Evolutionary conservation across 768 basidiomycete species (phyloP), one percentile per base, ranked within the genome.

Genomic region (Mycena alexandri): DNA sequence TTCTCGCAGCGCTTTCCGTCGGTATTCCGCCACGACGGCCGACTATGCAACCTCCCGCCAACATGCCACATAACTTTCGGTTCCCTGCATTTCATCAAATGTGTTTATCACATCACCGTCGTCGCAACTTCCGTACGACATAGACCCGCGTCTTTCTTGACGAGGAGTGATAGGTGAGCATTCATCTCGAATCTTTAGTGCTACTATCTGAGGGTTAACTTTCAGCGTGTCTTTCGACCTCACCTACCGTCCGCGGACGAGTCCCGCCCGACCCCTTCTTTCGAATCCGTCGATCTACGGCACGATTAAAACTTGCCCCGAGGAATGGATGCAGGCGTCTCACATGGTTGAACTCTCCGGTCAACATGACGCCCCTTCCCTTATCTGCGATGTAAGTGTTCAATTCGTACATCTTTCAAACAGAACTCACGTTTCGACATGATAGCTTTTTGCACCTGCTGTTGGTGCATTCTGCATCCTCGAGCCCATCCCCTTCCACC

Each of bases 241-340:
- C 22, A 36, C 52, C 13, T 60, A 53, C 38, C 51, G 51, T n/a
- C 57, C 51, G 10, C 50, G 44, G 10, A 53, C 34, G 12, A 13
- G 64, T 21, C 64, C 64, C 13, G 36, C 57, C 14, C 64, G 47
- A 41, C 64, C 64, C 13, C 25, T 60, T 29, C 34, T 65, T 13
- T n/a, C 10, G 17, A 60, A 58, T 36, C 57, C 64, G 17, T 65
- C 64, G 0, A 29, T 65, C 3, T 19, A 46, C 42, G 57, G 36
- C 16, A 65, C 64, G 3, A 51, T 60, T 17, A 65, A 65, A 43
- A 21, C n/a, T 33, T 60, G 57, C 34, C 64, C 64, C 6, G 64
- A 65, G 21, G 64, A 65, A 51, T 65, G 64, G 64, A 14, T 10
- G 34, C 64, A 65, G 43, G 43, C 19, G 8, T 11, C 56, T 11